phyloP scores from a whole-genome alignment of 1,284 basidiomycete species.

The Apiotrichum laibachii region DNA sequence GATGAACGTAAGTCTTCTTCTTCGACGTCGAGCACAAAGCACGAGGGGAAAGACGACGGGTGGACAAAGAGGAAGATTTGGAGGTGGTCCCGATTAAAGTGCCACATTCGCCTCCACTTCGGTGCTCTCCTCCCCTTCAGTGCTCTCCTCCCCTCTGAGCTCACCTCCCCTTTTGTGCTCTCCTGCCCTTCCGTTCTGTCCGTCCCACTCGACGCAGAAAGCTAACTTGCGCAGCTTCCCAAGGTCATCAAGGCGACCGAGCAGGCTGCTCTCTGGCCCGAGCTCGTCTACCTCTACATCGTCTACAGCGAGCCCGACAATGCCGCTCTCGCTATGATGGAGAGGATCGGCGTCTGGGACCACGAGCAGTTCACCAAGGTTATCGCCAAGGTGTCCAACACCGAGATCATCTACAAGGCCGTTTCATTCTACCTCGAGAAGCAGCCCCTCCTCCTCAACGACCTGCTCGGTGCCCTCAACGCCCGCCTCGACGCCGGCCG shows the following conservation, averaged over 20 bases:
- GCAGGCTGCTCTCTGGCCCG: constrained; percentile 98
- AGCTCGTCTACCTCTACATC: constrained; percentile 95
- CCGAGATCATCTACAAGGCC: constrained; percentile 76
- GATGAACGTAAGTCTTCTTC: constrained; percentile 70
- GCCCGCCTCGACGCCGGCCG: constrained; percentile 91
- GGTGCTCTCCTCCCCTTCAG: too few species aligned
- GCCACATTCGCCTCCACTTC: too few species aligned
- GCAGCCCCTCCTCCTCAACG: constrained; percentile 88
- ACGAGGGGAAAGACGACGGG: too few species aligned
- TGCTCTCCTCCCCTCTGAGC: too few species aligned
- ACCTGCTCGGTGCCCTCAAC: constrained; percentile 86
- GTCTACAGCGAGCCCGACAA: constrained; percentile 65
- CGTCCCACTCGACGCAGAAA: too few species aligned
- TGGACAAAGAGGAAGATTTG: too few species aligned
- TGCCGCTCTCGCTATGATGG: constrained; percentile 42
- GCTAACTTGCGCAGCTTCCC: constrained; percentile 6
- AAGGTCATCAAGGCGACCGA: constrained; percentile 92
- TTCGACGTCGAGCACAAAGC: too few species aligned
- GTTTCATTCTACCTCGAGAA: constrained; percentile 72
- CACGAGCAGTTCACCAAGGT: constrained; percentile 97
- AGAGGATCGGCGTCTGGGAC: constrained; percentile 95
- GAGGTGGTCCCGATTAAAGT: too few species aligned
- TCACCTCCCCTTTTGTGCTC: too few species aligned
- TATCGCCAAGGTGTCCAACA: constrained; percentile 90
- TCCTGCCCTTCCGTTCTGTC: too few species aligned